A percentile compares a stretch with the other conserved stretches of the same genome.
phyloP scores from a whole-genome alignment of 805 yeast genomes.

The Saccharomycopsis synnaedendra region DNA sequence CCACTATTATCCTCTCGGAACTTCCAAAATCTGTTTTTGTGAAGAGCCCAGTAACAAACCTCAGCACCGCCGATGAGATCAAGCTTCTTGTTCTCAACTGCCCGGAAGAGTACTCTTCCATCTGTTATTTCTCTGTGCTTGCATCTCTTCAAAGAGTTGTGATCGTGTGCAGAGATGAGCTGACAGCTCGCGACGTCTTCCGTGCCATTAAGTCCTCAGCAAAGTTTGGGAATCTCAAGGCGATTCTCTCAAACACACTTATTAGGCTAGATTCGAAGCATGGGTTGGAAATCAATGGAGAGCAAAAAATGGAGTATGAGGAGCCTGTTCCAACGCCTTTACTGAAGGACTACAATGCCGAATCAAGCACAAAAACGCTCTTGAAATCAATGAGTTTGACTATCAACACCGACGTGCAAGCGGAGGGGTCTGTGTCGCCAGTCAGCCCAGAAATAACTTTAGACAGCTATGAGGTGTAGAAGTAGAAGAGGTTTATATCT shows the following conservation, averaged over 20 bases:
- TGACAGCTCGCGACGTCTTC: conserved; percentile 1
- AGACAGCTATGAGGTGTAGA: conserved; percentile 4
- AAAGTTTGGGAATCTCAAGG: conserved; percentile 1
- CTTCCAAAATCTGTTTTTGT: conserved; percentile 4
- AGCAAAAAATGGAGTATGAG: conserved; percentile 2
- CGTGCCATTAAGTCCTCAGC: not conserved
- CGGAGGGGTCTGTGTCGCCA: not conserved
- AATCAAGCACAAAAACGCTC: conserved; percentile 3
- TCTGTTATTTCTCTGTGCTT: conserved; percentile 6
- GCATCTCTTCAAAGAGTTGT: conserved; percentile 7
- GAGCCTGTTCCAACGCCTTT: conserved; percentile 7
- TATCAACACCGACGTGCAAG: conserved; percentile 3
- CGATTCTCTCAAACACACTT: conserved; percentile 2
- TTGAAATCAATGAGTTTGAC: conserved; percentile 6
- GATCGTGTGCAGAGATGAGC: conserved; percentile 6
- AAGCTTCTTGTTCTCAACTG: conserved; percentile 8
- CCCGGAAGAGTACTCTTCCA: not conserved
- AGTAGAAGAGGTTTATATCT: too few species aligned
- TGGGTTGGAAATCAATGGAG: too few species aligned
- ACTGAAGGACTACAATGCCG: not conserved
- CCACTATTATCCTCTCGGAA: conserved; percentile 11
- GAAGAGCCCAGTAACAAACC: conserved; percentile 1
- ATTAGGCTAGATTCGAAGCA: not conserved
- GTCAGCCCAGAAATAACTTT: conserved; percentile 12
- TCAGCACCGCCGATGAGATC: conserved; percentile 13